Conservation (phyloP, 371 early-diverging fungal genomes). For the Scutellospora calospora region DNA sequence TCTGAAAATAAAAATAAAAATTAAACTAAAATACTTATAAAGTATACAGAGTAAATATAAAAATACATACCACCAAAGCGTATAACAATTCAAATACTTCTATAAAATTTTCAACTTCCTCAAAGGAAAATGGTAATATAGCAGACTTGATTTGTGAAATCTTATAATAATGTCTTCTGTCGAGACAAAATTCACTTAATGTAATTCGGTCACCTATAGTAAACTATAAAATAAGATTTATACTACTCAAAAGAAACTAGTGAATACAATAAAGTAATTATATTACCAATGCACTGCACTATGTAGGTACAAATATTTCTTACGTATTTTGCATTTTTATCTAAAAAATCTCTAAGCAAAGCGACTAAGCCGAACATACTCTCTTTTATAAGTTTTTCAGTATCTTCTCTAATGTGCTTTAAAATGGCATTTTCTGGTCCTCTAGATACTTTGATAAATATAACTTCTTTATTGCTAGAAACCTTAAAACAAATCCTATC, state of each 20-base stretch:
- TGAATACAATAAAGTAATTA: not conserved
- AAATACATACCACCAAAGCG: conserved; percentile 24
- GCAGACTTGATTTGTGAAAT: conserved; percentile 44
- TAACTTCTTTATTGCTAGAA: conserved; percentile 30
- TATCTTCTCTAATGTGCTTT: conserved; percentile 28
- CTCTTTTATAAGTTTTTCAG: conserved; percentile 40
- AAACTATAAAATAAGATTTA: conserved; percentile 37
- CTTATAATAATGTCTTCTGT: conserved; percentile 35
- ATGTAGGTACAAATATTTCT: conserved; percentile 21
- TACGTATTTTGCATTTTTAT: conserved; percentile 21
- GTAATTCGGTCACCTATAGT: conserved; percentile 40
- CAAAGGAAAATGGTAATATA: conserved; percentile 40
- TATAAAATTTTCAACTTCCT: conserved; percentile 37
- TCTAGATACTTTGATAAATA: conserved; percentile 39
- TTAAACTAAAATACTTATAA: conserved; percentile 17
- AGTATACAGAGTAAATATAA: not conserved
- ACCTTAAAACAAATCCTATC: conserved; percentile 25
- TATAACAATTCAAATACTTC: conserved; percentile 33
- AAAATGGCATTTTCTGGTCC: not conserved
- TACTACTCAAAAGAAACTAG: conserved; percentile 17
- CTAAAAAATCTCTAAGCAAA: conserved; percentile 30
- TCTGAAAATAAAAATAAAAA: conserved; percentile 32
- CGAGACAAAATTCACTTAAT: conserved; percentile 25
- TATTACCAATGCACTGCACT: conserved; percentile 37
- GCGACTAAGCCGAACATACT: conserved; percentile 36